Percentiles rank a stretch among this genome's conserved stretches.
These are phyloP conservation scores for Haplosporangium sp. DNA, from an alignment of 371 early-diverging fungal species.

Conservation along the genomic window DNA sequence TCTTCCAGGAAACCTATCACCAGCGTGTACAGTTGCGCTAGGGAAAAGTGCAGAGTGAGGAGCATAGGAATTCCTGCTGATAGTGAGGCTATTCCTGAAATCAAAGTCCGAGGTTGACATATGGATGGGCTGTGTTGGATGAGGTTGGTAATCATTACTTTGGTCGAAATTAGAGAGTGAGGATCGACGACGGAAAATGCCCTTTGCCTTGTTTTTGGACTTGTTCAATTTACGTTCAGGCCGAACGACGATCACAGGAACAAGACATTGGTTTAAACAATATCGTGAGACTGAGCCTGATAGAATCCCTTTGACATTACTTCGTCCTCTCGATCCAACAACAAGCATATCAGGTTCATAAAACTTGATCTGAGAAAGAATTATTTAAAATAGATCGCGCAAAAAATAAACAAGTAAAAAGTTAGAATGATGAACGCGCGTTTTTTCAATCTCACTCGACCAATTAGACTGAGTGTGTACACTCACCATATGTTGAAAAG, in stretches of 20 bases:
- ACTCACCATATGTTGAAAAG: conserved; percentile 70
- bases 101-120: conserved; percentile 36
- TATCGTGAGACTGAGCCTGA: conserved; percentile 69
- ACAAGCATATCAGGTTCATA: conserved; percentile 71
- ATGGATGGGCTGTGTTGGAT: conserved; percentile 25
- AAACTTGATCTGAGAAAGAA: conserved; percentile 59
- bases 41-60: conserved; percentile 23
- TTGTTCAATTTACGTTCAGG: conserved; percentile 66
- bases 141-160: conserved; percentile 27
- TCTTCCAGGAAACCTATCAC: conserved; percentile 31
- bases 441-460: not conserved
- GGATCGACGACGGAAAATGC: conserved; percentile 45
- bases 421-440: not conserved
- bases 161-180: conserved; percentile 15
- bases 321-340: conserved; percentile 70
- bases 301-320: conserved; percentile 68
- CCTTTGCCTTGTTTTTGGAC: conserved; percentile 57
- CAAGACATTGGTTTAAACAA: conserved; percentile 68
- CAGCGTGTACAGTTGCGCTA: conserved; percentile 34
- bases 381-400: not conserved
- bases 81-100: conserved; percentile 18
- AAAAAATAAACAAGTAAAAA: not conserved
- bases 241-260: conserved; percentile 70
- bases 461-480: not conserved
- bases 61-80: conserved; percentile 9